Conservation (phyloP, 441 rosid genomes). For the Kokia cookei region DNA sequence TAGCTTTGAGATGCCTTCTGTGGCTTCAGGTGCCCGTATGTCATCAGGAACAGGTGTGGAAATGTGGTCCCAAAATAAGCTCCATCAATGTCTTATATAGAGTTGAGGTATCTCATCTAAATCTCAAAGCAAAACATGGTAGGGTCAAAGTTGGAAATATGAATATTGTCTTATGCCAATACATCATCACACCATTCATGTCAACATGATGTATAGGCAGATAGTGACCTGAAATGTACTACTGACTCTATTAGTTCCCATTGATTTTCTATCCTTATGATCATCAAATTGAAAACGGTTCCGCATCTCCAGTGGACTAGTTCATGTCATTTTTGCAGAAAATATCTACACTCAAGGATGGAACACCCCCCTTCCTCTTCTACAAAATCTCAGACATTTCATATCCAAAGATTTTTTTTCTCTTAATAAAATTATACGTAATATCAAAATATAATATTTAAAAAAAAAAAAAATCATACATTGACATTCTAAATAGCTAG, state of each 20-base stretch:
- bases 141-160: background rate
- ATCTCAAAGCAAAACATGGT: conserved; percentile 1
- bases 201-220: background rate
- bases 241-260: background rate
- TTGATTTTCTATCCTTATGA: background rate
- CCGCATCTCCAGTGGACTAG: background rate
- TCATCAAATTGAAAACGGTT: background rate
- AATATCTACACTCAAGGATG: background rate
- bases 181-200: background rate
- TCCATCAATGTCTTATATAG: conserved; percentile 61
- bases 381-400: background rate
- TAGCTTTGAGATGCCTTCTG: conserved; percentile 56
- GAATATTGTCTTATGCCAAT: background rate
- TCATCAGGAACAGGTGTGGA: conserved; percentile 73
- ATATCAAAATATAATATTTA: no score
- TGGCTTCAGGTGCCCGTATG: conserved; percentile 66
- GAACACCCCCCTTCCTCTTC: background rate
- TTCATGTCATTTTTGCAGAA: background rate
- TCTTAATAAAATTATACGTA: background rate
- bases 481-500: no score
- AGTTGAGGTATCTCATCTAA: conserved; percentile 35
- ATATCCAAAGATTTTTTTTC: background rate
- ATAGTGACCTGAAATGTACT: background rate
- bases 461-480: no score
- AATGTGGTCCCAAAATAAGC: conserved; percentile 75